Evolutionary conservation across 441 rosid genomes (phyloP), one percentile per base, ranked within the genome.

Genomic region (Adansonia rubrostipa): DNA sequence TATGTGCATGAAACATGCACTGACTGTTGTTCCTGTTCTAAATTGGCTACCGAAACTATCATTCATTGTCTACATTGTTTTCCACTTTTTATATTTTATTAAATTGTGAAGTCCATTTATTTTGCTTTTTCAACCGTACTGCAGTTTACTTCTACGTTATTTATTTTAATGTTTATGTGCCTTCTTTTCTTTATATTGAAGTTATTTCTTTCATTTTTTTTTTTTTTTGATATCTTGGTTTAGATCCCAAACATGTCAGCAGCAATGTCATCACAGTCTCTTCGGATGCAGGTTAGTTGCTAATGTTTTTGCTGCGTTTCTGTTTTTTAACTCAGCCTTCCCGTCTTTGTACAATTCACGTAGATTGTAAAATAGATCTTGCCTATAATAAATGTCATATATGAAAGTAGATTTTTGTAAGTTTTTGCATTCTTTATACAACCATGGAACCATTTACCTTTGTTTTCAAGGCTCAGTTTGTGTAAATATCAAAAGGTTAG

Each of bases 181-280:
- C 22, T 63, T 51, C 51, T 58, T 71, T 17, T 11, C 10, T 17
- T 61, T 62, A 19, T 13, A 5, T 51, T 74, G 20, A 72, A 53
- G 47, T 66, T 67, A 53, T 73, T 68, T 51, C 51, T 73, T 47
- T 44, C 28, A 17, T 63, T 80, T 72, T 73, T 73, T 70, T 66
- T 9, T 10, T 48, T 47, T 17, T 77, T 71, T 79, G 17, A 60
- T 15, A 17, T 77, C 67, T 61, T 64, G 61, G 61, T 80, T 65
- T 86, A 96, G 99, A 89, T 93, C 77, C 96, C 98, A 74, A 96
- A 94, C 84, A 91, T 96, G 82, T 89, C 97, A 8, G 89, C 89
- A 61, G 82, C 93, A 64, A 90, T 94, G 91, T 78, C 93, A 77
- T 91, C 99, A 11, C 97, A 92, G 77, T 81, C 95, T 72, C 86